Percentiles rank a stretch among this genome's conserved stretches.
Conservation (phyloP, 1,139 yeast genomes). For the Sugiyamaella japonica region DNA sequence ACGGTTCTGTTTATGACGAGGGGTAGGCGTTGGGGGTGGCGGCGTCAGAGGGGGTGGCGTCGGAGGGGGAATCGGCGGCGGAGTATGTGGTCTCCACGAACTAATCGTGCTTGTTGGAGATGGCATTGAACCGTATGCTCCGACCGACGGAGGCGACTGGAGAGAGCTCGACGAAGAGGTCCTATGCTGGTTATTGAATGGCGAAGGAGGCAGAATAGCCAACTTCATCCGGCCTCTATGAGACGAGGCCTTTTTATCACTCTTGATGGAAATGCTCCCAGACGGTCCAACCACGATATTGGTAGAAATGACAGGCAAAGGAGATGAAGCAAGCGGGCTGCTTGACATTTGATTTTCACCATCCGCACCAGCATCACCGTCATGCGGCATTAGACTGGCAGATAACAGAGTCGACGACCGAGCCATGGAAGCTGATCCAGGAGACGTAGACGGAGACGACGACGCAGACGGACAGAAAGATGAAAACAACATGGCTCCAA, state of each 20-base stretch:
- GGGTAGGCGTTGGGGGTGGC: not conserved
- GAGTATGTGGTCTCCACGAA: conserved; percentile 18
- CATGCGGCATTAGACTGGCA: conserved; percentile 11
- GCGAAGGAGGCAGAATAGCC: conserved; percentile 21
- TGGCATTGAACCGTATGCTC: not conserved
- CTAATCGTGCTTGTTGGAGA: conserved; percentile 12
- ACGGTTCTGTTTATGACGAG: not conserved
- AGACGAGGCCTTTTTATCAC: not conserved
- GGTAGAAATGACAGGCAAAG: conserved; percentile 11
- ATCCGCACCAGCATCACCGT: conserved; percentile 8
- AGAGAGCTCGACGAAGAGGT: conserved; percentile 11
- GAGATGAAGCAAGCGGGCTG: not conserved
- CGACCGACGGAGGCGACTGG: conserved; percentile 1
- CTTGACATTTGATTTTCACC: conserved; percentile 5
- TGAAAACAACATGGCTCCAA: not conserved
- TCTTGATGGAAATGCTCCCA: conserved; percentile 2
- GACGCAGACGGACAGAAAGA: not conserved
- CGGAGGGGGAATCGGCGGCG: conserved; percentile 18
- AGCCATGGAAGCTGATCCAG: not conserved
- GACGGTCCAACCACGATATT: conserved; percentile 7
- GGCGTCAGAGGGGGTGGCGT: not conserved
- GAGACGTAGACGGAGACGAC: not conserved
- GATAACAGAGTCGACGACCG: not conserved
- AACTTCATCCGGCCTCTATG: conserved; percentile 26
- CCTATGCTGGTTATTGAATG: conserved; percentile 5